These are phyloP conservation scores for Saturnispora sekii DNA, from an alignment of 805 yeast genomes.

Conservation along the genomic window DNA sequence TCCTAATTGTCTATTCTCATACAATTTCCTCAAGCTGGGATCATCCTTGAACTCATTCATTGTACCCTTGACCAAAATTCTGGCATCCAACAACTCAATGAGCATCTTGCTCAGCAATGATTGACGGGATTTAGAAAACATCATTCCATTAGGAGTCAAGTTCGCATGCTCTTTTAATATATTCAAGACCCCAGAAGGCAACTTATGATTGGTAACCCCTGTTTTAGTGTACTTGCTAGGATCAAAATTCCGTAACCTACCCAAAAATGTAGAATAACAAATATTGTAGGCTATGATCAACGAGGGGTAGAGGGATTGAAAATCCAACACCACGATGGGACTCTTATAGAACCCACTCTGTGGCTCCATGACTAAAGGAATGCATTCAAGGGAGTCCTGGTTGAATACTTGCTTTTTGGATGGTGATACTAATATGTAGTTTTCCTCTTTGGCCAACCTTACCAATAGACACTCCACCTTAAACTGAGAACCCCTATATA, in stretches of 20 bases:
- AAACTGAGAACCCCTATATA: slow-evolving; percentile 87
- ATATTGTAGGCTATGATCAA: slow-evolving; percentile 84
- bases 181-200: slow-evolving; percentile 50
- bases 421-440: slow-evolving; percentile 66
- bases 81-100: slow-evolving; percentile 67
- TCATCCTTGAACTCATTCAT: slow-evolving; percentile 47
- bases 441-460: slow-evolving; percentile 69
- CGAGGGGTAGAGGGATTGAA: slow-evolving; percentile 91
- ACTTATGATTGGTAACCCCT: slow-evolving; percentile 42
- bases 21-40: slow-evolving; percentile 40
- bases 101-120: slow-evolving; percentile 79
- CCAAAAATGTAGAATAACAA: slow-evolving; percentile 68
- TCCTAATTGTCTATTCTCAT: slow-evolving; percentile 76
- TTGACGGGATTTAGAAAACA: slow-evolving; percentile 63
- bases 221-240: slow-evolving; percentile 35
- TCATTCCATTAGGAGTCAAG: slow-evolving; percentile 80
- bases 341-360: slow-evolving; percentile 73
- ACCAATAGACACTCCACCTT: slow-evolving; percentile 81
- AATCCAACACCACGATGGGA: slow-evolving; percentile 84
- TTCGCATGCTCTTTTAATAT: slow-evolving; percentile 44
- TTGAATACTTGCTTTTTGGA: slow-evolving; percentile 69
- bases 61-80: slow-evolving; percentile 70
- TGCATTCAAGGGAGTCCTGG: slow-evolving; percentile 77
- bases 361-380: slow-evolving; percentile 93
- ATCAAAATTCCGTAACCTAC: slow-evolving; percentile 46